Evolutionary conservation across 208 protist genomes (phyloP), one percentile per base, ranked within the genome.

Genomic region (Herpetomonas muscarum): DNA sequence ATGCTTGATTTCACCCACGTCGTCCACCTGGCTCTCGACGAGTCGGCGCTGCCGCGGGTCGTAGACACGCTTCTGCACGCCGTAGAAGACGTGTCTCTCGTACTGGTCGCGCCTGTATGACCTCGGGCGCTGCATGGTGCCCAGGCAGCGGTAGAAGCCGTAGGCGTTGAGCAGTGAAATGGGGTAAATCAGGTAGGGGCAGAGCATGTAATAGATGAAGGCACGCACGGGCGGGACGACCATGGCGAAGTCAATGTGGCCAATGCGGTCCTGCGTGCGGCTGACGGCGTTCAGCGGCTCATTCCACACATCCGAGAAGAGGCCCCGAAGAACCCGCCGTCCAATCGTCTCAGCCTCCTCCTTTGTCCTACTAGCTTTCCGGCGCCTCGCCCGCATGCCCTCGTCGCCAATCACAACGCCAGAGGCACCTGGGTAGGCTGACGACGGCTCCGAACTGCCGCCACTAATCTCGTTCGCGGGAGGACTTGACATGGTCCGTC

Each of bases 231-330:
- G 89, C 0, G 85, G 81, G 19, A 85, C 49, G 17, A 92, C 54
- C 85, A 93, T 93, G 41, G 55, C 79, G 56, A 92, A 95, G 76
- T 95, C 89, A 66, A 95, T 94, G 55, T 87, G 78, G 30, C 82
- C 85, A 13, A 92, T 55, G 10, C 80, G 67, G 12, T 90, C 81
- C 4, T 67, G 47, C 12, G 87, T 94, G 44, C 84, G 76, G 69
- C 84, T 92, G 47, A 58, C 47, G 3, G 87, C 78, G 54, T 71
- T 29, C n/a, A 94, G 74, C 44, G 87, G 87, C 55, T 83, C 84
- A 25, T 64, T 57, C 87, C 87, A 94, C 12, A 94, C 55, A 52
- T 92, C 81, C 22, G 81, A 83, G 30, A 91, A 56, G 26, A 87
- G 50, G 31, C 80, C 28, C 2, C 64, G 75, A 4, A 34, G 45